Conservation (phyloP, 2,329 filamentous ascomycete species). For the Talaromyces funiculosus region DNA sequence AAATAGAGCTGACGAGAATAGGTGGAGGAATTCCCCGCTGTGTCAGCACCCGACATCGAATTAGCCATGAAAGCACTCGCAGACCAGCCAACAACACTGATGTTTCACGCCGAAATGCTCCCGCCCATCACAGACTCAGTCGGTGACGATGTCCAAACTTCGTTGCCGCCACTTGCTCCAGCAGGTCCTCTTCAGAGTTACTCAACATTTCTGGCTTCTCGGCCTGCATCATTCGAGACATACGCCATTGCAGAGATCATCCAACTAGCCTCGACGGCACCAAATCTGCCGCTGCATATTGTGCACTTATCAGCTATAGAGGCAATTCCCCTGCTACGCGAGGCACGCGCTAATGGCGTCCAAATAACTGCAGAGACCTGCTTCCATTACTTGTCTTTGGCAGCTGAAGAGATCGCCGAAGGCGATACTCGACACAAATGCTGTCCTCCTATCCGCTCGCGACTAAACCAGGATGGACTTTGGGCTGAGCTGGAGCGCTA, state of each 20-base stretch:
- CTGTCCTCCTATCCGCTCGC: conserved; percentile 82
- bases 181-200: conserved; percentile 71
- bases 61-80: conserved; percentile 76
- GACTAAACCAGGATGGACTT: conserved; percentile 73
- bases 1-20: conserved; percentile 29
- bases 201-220: conserved; percentile 83
- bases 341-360: conserved; percentile 65
- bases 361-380: conserved; percentile 92
- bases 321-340: conserved; percentile 72
- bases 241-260: conserved; percentile 85
- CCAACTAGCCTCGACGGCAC: conserved; percentile 71
- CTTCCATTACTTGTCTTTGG: conserved; percentile 86
- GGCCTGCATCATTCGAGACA: conserved; percentile 84
- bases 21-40: conserved; percentile 93
- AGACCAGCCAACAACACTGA: conserved; percentile 78
- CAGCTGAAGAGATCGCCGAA: conserved; percentile 72
- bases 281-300: conserved; percentile 80
- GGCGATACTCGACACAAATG: conserved; percentile 93
- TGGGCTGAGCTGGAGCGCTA: conserved; percentile 69
- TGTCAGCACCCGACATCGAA: conserved; percentile 72
- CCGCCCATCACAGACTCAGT: conserved; percentile 78
- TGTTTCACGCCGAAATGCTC: conserved; percentile 99
- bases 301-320: conserved; percentile 88
- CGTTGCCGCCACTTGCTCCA: conserved; percentile 63
- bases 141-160: conserved; percentile 67